Percentiles rank a stretch among this genome's conserved stretches.
Conservation (phyloP, 345 rosid species). For the Eucalyptus curtisii region DNA sequence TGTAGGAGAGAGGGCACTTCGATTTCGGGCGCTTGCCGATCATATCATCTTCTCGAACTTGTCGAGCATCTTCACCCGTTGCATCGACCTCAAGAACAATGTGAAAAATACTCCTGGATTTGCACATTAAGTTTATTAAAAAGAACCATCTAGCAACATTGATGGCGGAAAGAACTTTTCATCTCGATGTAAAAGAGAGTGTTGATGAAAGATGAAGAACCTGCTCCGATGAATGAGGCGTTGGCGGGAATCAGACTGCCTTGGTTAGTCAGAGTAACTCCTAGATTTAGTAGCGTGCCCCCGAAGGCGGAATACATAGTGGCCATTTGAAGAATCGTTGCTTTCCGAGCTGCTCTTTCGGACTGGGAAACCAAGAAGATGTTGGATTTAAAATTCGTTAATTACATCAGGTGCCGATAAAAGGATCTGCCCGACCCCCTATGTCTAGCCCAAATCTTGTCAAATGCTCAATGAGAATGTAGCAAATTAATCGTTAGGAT, state of each 20-base stretch:
- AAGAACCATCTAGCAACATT: background rate
- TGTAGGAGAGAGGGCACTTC: background rate
- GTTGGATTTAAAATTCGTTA: background rate
- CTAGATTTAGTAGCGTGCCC: conserved; percentile 72
- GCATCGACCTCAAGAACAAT: conserved; percentile 62
- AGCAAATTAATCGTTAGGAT: background rate
- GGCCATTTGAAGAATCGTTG: conserved; percentile 84
- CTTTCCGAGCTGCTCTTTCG: conserved; percentile 86
- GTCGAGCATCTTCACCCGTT: conserved; percentile 60
- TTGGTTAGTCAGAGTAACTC: conserved; percentile 55
- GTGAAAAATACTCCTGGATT: conserved; percentile 60
- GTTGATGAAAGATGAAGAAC: conserved; percentile 6
- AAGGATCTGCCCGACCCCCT: background rate
- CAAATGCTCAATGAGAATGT: background rate
- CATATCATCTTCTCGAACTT: conserved; percentile 95
- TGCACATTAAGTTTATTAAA: background rate
- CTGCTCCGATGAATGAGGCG: conserved; percentile 81
- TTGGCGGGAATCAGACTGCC: conserved; percentile 57
- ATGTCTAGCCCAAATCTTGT: background rate
- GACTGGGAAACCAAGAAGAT: conserved; percentile 26
- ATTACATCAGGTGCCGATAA: background rate
- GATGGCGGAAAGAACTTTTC: background rate
- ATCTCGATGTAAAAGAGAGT: background rate
- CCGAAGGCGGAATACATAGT: conserved; percentile 75
- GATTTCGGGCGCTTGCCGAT: background rate